Evolutionary conservation across 106 monocot species (phyloP), one percentile per base, ranked within the genome.

Genomic region (Alisma plantagoaquatica): DNA sequence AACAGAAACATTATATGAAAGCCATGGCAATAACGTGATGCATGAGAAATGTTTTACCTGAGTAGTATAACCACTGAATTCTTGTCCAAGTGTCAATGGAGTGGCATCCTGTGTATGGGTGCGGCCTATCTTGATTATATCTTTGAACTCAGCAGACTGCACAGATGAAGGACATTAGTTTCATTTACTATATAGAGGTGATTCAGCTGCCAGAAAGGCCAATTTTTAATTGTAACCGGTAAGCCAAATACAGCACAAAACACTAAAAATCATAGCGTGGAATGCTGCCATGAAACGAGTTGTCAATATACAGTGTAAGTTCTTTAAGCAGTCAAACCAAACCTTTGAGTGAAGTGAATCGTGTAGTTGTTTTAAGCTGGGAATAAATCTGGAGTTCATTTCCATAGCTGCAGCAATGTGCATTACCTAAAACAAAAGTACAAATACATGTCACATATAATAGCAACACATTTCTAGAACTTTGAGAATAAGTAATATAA

Each of bases 41-140:
- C n/a, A n/a, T n/a, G n/a, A n/a, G n/a, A n/a, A n/a, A n/a, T 33
- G 19, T 27, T 12, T 27, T 62, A 96, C 94, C 79, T 96, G 94
- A 62, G 84, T 96, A 29, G 84, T 57, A 66, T 96, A 96, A 17
- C 88, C 94, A 78, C 94, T 84, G 43, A 96, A 96, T 62, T 96
- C 94, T 70, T 94, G 94, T 15, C 94, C 94, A 65, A 94, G 94
- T 52, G 94, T 94, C 50, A 94, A 65, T 49, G 88, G 94, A 52
- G 94, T 94, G 33, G 84, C 94, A 81, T 94, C 94, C 42, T 94
- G 94, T 51, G 88, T 88, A 73, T 94, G 94, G 7, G 94, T 94
- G 10, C 94, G 80, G 31, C 94, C 94, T 57, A 94, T 94, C 73
- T 96, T 96, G 44, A 96, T 73, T 41, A 96, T 96, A 63, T 88